Evolutionary conservation across 805 yeast genomes (phyloP).

Genomic region (Ogataea neopini): DNA sequence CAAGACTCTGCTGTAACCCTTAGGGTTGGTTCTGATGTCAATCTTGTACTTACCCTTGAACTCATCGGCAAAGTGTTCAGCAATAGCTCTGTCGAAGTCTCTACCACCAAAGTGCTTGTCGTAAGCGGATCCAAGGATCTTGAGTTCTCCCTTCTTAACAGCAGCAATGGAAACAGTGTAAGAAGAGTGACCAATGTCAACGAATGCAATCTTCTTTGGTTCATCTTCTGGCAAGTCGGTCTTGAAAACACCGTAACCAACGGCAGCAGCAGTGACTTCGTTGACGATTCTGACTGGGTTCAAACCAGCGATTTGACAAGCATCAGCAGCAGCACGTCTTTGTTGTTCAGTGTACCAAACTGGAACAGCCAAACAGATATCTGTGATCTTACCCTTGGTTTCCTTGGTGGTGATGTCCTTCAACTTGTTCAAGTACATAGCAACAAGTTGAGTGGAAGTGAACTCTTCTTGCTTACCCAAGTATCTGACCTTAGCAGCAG

Average conservation of each 20-base stretch:
- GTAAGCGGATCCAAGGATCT: constrained; percentile 86
- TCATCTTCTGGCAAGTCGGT: constrained; percentile 93
- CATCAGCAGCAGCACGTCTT: constrained; percentile 95
- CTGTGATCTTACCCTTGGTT: constrained; percentile 78
- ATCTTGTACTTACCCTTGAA: constrained; percentile 91
- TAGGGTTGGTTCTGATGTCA: constrained; percentile 86
- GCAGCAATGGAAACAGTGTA: constrained; percentile 88
- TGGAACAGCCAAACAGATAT: constrained; percentile 94
- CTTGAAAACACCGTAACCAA: constrained; percentile 98
- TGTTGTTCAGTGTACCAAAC: constrained; percentile 96
- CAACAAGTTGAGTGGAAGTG: constrained; percentile 87
- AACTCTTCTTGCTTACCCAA: constrained; percentile 76
- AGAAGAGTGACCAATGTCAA: constrained; percentile 96
- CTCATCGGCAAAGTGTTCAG: constrained; percentile 92
- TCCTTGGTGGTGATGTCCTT: constrained; percentile 78
- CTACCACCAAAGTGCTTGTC: constrained; percentile 99
- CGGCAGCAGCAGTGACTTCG: constrained; percentile 98
- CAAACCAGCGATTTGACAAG: constrained; percentile 92
- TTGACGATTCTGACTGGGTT: constrained; percentile 98
- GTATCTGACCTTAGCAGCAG: constrained; percentile 85
- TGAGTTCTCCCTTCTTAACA: constrained; percentile 94
- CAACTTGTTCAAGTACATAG: constrained; percentile 92
- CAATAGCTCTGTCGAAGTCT: constrained; percentile 90
- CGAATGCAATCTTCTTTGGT: constrained; percentile 85
- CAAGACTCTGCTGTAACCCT: constrained; percentile 92